phyloP scores from a whole-genome alignment of 2,329 filamentous ascomycete genomes.

The Monosporascus sp. region DNA sequence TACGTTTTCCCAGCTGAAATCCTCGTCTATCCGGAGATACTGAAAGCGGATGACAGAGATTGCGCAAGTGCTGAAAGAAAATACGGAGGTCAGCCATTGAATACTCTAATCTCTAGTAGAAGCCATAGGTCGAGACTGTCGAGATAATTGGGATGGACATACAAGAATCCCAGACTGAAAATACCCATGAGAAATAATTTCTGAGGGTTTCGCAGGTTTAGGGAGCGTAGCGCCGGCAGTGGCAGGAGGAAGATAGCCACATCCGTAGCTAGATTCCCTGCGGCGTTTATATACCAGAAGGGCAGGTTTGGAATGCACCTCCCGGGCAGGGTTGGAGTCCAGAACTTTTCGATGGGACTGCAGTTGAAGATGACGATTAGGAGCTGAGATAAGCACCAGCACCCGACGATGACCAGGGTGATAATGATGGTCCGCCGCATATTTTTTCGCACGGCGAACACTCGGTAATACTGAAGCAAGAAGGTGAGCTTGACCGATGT shows the following conservation, averaged over 20 bases:
- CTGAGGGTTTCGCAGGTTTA: constrained; percentile 29
- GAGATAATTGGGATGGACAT: constrained; percentile 8
- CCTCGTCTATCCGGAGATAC: constrained; percentile 27
- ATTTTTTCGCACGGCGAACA: constrained; percentile 23
- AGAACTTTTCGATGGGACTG: constrained; percentile 29
- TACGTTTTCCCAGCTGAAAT: constrained; percentile 33
- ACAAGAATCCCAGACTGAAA: constrained; percentile 36
- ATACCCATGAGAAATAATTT: constrained; percentile 29
- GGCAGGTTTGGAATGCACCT: constrained; percentile 28
- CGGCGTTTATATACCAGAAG: constrained; percentile 28
- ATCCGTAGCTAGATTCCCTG: constrained; percentile 32
- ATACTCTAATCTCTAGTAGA: too few species aligned
- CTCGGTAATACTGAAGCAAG: constrained; percentile 32
- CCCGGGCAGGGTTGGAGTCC: constrained; percentile 21
- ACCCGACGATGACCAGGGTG: constrained; percentile 25
- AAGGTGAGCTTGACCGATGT: constrained; percentile 32
- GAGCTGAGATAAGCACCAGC: constrained; percentile 32
- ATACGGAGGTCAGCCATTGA: too few species aligned
- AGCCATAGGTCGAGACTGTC: neutral
- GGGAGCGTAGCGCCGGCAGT: constrained; percentile 25
- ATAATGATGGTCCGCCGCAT: constrained; percentile 25
- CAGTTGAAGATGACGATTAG: constrained; percentile 31
- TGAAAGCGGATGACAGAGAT: constrained; percentile 34
- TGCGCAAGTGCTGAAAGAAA: constrained; percentile 24
- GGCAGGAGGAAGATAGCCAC: constrained; percentile 31